Evolutionary conservation across 1,284 basidiomycete genomes (phyloP), one percentile per base, ranked within the genome.

Genomic region (Ceratobasidium theobromae): DNA sequence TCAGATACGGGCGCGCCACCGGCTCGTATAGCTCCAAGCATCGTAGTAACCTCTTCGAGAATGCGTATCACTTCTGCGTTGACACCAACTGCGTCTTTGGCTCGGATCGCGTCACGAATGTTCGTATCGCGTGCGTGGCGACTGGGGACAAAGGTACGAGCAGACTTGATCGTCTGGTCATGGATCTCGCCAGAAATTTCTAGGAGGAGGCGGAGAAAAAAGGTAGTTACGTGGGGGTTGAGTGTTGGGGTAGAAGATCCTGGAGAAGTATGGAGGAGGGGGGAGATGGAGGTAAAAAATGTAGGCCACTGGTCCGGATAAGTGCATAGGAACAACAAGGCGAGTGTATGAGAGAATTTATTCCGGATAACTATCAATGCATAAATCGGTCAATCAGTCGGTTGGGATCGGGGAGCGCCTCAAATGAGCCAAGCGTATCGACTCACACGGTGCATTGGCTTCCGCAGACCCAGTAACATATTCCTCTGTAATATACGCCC

Each of bases 311-410:
- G 87, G 51, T 86, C 83, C 69, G 86, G 84, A 78, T 97, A 97
- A 14, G 91, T 88, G 79, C 89, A 89, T 54, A 98, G 84, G 79
- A 99, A 96, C 76, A 99, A 87, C 66, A 98, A 84, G 0, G 96
- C 91, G 52, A 98, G 82, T n/a, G 95, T 96, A 79, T 98, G 95
- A 16, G 95, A 93, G 76, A 98, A 92, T 78, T 99, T 99, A 83
- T 99, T 99, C 74, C 95, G 87, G 67, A 97, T 78, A 77, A 89
- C 93, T 93, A 70, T 9, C 32, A 52, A 65, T 25, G 1, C 45
- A 32, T 66, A 67, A 33, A 62, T 52, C 38, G 67, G 60, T 23
- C 67, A n/a, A 48, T 53, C 55, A 68, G 30, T 16, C 12, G 52
- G 21, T n/a, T n/a, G 43, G 25, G 4, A 23, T 35, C 12, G n/a